Conservation (phyloP, 768 basidiomycete species). For the Suillus discolor region DNA sequence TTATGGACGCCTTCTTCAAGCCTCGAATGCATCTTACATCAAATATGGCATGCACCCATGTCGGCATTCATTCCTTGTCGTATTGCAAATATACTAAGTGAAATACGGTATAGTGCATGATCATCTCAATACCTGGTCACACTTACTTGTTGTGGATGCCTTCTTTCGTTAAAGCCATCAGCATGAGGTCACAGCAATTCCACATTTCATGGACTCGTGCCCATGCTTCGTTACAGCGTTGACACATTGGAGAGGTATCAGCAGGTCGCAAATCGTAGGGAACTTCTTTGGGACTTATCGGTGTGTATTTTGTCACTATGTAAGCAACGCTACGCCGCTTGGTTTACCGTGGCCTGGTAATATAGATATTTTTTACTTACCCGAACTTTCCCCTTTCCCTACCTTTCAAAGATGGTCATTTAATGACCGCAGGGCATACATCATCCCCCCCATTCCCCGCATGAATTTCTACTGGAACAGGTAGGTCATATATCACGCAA, state of each 20-base stretch:
- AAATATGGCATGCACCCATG: neutral
- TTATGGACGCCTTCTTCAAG: neutral
- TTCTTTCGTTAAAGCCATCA: neutral
- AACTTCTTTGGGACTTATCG: neutral
- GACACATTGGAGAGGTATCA: neutral
- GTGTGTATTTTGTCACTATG: neutral
- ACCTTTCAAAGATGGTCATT: neutral
- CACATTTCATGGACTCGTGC: neutral
- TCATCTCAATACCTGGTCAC: neutral
- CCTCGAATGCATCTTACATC: neutral
- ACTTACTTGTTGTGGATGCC: neutral
- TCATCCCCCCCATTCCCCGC: neutral
- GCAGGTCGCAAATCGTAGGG: neutral
- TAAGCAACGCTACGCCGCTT: neutral
- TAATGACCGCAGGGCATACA: neutral
- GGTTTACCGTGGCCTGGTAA: neutral
- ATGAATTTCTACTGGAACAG: neutral
- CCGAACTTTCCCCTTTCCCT: neutral
- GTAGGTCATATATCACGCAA: neutral
- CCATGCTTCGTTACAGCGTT: neutral
- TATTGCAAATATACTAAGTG: neutral
- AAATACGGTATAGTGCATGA: neutral
- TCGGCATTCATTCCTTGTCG: neutral
- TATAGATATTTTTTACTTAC: neutral
- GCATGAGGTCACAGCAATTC: neutral